Conservation (phyloP, 176 grass and related monocot species). For the Elymus sibiricus region DNA sequence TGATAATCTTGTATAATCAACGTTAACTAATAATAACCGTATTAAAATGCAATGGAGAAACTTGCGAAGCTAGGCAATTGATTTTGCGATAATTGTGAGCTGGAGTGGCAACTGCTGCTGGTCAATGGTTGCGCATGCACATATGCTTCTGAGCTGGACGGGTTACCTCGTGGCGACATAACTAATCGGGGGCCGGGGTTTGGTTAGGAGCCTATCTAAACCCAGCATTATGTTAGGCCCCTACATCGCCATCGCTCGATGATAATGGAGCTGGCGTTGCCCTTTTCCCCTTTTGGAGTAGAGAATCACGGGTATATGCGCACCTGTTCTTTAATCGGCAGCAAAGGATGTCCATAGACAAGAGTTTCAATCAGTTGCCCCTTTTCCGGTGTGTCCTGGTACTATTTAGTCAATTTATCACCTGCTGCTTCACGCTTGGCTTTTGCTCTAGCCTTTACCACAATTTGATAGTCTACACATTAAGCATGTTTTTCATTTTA, state of each 20-base stretch:
- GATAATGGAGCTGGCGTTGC: constrained; percentile 8
- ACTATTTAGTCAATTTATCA: background rate
- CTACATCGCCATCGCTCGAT: constrained; percentile 1
- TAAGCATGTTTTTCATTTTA: too few species aligned
- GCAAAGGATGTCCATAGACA: background rate
- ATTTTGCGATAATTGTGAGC: background rate
- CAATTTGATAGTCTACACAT: background rate
- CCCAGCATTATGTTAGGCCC: background rate
- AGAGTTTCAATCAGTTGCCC: background rate
- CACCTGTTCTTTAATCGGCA: background rate
- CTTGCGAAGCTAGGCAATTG: background rate
- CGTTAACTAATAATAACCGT: background rate
- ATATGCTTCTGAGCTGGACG: constrained; percentile 20
- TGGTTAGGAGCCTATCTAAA: constrained; percentile 3
- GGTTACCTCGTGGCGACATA: background rate
- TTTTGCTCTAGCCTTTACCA: background rate
- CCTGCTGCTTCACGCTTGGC: background rate
- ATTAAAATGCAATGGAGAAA: background rate
- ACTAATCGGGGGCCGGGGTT: background rate
- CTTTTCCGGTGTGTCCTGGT: background rate
- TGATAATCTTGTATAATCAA: background rate
- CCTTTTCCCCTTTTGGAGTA: background rate
- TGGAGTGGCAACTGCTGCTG: background rate
- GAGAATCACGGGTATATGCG: background rate
- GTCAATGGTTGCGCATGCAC: constrained; percentile 12